Conservation (phyloP, 371 early-diverging fungal genomes). For the Catenaria anguillulae region DNA sequence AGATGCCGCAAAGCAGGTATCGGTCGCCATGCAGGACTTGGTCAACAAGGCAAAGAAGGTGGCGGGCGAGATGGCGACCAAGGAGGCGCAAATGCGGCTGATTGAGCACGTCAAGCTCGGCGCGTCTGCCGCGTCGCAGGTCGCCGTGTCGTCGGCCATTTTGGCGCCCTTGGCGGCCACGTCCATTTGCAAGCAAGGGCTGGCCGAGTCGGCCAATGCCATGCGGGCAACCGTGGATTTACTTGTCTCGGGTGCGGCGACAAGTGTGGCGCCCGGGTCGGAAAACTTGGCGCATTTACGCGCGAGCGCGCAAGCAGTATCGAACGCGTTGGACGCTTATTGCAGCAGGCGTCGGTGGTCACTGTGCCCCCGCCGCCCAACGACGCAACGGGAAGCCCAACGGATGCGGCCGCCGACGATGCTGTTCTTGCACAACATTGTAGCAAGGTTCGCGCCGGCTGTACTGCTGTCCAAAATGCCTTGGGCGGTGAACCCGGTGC, state of each 20-base stretch:
- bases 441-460: background rate
- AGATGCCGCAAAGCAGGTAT: slow-evolving; percentile 15
- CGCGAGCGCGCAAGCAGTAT: too few relatives aligned
- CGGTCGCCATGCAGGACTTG: slow-evolving; percentile 9
- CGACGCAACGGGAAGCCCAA: too few relatives aligned
- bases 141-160: slow-evolving; percentile 5
- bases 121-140: slow-evolving; percentile 5
- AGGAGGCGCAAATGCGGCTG: slow-evolving; percentile 15
- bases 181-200: slow-evolving; percentile 25
- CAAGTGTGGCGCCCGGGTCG: slow-evolving; percentile 3
- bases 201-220: slow-evolving; percentile 19
- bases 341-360: too few relatives aligned
- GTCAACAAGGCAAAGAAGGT: slow-evolving; percentile 10
- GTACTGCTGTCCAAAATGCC: background rate
- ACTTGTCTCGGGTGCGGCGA: slow-evolving; percentile 14
- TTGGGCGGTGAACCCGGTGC: background rate
- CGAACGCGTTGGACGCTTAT: too few relatives aligned
- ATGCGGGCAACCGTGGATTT: slow-evolving; percentile 23
- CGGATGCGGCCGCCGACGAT: background rate
- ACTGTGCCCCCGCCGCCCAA: too few relatives aligned
- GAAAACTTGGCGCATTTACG: too few relatives aligned
- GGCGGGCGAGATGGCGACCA: slow-evolving; percentile 12
- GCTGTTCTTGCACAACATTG: background rate
- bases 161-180: slow-evolving; percentile 13
- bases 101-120: slow-evolving; percentile 17